These are phyloP conservation scores for Termitomyces sp. DNA, from an alignment of 768 basidiomycete species.

Conservation along the genomic window DNA sequence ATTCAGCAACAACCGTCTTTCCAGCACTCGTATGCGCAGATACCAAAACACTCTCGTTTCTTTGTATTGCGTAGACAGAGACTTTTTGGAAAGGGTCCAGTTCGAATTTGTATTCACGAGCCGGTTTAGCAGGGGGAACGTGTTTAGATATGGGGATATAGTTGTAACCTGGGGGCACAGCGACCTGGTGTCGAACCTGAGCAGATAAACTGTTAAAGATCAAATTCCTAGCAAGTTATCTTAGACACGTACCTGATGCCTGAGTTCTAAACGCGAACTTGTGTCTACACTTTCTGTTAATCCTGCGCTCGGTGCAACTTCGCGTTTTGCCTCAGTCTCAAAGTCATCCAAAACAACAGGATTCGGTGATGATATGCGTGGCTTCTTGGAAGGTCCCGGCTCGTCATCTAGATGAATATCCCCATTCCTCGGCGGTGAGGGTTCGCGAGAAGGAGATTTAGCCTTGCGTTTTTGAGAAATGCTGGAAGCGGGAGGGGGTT, in stretches of 20 bases:
- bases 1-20: constrained; percentile 99
- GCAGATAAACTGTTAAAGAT: constrained; percentile 1
- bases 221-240: neutral
- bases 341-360: constrained; percentile 91
- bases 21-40: constrained; percentile 99
- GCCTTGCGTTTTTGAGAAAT: constrained; percentile 43
- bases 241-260: constrained; percentile 62
- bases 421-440: constrained; percentile 14
- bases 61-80: constrained; percentile 90
- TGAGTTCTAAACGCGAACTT: constrained; percentile 69
- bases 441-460: constrained; percentile 20
- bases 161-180: constrained; percentile 87
- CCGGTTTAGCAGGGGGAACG: constrained; percentile 87
- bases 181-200: constrained; percentile 94
- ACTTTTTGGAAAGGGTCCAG: constrained; percentile 97
- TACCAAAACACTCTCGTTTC: constrained; percentile 96
- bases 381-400: constrained; percentile 52
- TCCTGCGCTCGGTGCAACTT: constrained; percentile 86
- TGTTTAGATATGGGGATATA: constrained; percentile 91
- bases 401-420: constrained; percentile 25
- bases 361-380: constrained; percentile 56
- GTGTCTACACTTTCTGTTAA: constrained; percentile 70
- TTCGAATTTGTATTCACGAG: constrained; percentile 91
- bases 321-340: constrained; percentile 89
- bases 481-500: constrained; percentile 10